Conservation (phyloP, 768 basidiomycete species). For the Boletus fagicola region DNA sequence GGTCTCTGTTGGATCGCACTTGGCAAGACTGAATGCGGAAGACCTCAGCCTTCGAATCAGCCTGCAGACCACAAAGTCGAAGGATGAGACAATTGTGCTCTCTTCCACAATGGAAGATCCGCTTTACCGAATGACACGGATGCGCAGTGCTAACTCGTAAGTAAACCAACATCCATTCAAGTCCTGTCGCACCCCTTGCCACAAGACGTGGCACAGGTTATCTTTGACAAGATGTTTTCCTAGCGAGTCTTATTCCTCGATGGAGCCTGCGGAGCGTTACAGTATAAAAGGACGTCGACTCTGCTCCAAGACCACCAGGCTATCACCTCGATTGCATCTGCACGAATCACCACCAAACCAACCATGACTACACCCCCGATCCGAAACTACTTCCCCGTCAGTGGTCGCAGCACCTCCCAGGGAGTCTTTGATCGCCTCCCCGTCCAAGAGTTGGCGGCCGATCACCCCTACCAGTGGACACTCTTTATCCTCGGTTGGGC, state of each 20-base stretch:
- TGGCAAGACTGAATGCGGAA: not conserved
- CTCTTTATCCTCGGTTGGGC: constrained; percentile 27
- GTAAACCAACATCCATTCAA: not conserved
- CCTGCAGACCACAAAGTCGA: not conserved
- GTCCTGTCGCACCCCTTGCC: not conserved
- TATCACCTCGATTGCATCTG: not conserved
- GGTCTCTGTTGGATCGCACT: not conserved
- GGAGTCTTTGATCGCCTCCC: constrained; percentile 22
- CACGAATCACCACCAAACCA: not conserved
- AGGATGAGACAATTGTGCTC: not conserved
- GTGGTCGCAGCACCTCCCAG: constrained; percentile 18
- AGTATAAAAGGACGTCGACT: constrained; percentile 6
- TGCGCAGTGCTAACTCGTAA: not conserved
- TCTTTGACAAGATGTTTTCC: not conserved
- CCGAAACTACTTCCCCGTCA: constrained; percentile 21
- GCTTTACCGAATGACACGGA: not conserved
- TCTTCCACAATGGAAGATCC: not conserved
- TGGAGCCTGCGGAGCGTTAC: not conserved
- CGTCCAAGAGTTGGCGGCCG: constrained; percentile 18
- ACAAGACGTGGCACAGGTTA: not conserved
- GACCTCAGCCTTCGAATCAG: not conserved
- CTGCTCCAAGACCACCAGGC: not conserved
- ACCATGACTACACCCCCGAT: not conserved
- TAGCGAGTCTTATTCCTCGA: not conserved
- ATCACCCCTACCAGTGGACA: constrained; percentile 27